phyloP scores from a whole-genome alignment of 75 land plant species.

The Larix kaempferi region DNA sequence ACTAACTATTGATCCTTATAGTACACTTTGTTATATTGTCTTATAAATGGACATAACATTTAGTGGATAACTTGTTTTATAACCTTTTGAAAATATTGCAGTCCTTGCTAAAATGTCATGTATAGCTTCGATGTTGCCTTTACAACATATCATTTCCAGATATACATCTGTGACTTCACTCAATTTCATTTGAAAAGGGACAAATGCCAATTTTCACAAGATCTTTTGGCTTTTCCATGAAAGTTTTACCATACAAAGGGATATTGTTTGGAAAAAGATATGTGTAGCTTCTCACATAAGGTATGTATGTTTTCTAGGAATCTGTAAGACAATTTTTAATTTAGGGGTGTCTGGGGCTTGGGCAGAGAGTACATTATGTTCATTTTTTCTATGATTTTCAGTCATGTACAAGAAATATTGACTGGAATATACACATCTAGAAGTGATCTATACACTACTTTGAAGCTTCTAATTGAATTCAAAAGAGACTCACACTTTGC shows the following conservation, averaged over 20 bases:
- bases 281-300: slow-evolving; percentile 36
- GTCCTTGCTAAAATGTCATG: no score
- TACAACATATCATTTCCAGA: no score
- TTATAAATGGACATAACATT: no score
- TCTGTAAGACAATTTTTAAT: background rate
- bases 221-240: slow-evolving; percentile 29
- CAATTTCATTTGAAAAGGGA: slow-evolving; percentile 40
- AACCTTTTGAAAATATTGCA: no score
- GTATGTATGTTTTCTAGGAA: slow-evolving; percentile 16
- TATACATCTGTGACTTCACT: slow-evolving; percentile 13
- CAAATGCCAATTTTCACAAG: slow-evolving; percentile 43
- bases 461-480: background rate
- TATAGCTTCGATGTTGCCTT: no score
- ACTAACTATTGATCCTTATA: no score
- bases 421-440: background rate
- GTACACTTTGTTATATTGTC: no score
- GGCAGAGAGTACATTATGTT: background rate
- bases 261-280: slow-evolving; percentile 27
- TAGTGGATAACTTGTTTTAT: no score
- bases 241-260: slow-evolving; percentile 37
- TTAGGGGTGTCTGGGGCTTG: background rate
- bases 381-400: background rate
- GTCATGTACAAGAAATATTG: background rate
- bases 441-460: background rate
- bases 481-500: no score